phyloP scores from a whole-genome alignment of 768 basidiomycete species.

The Hypholoma fasciculare region DNA sequence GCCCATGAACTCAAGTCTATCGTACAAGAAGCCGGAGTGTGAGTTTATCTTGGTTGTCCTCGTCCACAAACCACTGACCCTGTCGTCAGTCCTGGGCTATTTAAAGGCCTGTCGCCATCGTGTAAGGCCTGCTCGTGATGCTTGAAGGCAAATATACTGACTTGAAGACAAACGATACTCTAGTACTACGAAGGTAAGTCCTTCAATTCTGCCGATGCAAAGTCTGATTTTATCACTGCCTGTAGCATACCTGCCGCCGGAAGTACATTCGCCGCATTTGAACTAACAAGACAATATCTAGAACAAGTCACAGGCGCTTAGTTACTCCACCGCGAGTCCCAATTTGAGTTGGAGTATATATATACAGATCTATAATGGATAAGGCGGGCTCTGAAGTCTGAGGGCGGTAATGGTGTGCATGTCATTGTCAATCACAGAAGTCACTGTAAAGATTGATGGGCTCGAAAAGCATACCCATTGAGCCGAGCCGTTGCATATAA shows the following conservation, averaged over 20 bases:
- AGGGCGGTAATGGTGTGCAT: no score
- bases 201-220: not conserved
- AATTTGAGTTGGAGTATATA: not conserved
- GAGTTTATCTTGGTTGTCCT: slow-evolving; percentile 28
- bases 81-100: slow-evolving; percentile 55
- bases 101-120: slow-evolving; percentile 76
- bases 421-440: no score
- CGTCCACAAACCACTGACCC: not conserved
- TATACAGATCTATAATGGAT: not conserved
- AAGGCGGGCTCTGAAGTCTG: no score
- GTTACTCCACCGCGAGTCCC: not conserved
- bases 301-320: not conserved
- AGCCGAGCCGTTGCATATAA: no score
- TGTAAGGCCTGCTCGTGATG: slow-evolving; percentile 46
- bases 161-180: not conserved
- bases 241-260: slow-evolving; percentile 87
- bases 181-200: slow-evolving; percentile 64
- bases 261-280: slow-evolving; percentile 88
- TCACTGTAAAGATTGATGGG: no score
- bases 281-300: slow-evolving; percentile 50
- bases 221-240: not conserved
- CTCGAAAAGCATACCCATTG: no score
- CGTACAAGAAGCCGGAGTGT: slow-evolving; percentile 73
- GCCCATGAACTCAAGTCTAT: slow-evolving; percentile 65
- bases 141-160: not conserved